Evolutionary conservation across 768 basidiomycete genomes (phyloP).

Genomic region (Strobilomyces confusus): DNA sequence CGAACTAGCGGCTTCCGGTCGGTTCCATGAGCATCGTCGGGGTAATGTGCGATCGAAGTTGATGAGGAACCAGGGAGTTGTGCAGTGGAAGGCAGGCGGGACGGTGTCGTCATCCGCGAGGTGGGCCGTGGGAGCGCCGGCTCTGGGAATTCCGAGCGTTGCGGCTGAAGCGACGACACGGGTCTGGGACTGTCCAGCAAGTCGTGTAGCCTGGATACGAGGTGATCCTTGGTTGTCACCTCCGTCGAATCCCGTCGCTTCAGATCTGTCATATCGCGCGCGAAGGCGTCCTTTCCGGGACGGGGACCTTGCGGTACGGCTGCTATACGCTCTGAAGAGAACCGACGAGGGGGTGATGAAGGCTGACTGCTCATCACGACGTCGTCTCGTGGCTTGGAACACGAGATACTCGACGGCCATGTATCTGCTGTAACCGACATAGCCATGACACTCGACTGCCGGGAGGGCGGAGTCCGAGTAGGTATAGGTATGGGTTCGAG

Average conservation of each 20-base stretch:
- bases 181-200: slow-evolving; percentile 41
- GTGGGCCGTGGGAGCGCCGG: slow-evolving; percentile 20
- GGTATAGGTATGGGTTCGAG: slow-evolving; percentile 29
- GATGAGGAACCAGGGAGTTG: slow-evolving; percentile 17
- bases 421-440: slow-evolving; percentile 27
- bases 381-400: slow-evolving; percentile 28
- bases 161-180: slow-evolving; percentile 38
- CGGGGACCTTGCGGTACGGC: slow-evolving; percentile 14
- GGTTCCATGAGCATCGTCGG: slow-evolving; percentile 8
- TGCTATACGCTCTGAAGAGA: slow-evolving; percentile 22
- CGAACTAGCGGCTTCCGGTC: slow-evolving; percentile 36
- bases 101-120: slow-evolving; percentile 18
- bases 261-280: slow-evolving; percentile 25
- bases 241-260: slow-evolving; percentile 19
- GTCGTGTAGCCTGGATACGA: slow-evolving; percentile 42
- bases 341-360: slow-evolving; percentile 24
- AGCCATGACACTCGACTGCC: slow-evolving; percentile 24
- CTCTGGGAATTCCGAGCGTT: slow-evolving; percentile 27
- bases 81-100: slow-evolving; percentile 23
- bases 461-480: slow-evolving; percentile 24
- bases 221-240: slow-evolving; percentile 26
- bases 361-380: slow-evolving; percentile 28
- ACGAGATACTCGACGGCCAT: slow-evolving; percentile 20
- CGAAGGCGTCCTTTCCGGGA: slow-evolving; percentile 9
- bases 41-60: slow-evolving; percentile 11